Percentiles rank a stretch among this genome's conserved stretches.
Evolutionary conservation across 352 stramenopile genomes (phyloP).

Genomic region (Pythium angustatum): DNA sequence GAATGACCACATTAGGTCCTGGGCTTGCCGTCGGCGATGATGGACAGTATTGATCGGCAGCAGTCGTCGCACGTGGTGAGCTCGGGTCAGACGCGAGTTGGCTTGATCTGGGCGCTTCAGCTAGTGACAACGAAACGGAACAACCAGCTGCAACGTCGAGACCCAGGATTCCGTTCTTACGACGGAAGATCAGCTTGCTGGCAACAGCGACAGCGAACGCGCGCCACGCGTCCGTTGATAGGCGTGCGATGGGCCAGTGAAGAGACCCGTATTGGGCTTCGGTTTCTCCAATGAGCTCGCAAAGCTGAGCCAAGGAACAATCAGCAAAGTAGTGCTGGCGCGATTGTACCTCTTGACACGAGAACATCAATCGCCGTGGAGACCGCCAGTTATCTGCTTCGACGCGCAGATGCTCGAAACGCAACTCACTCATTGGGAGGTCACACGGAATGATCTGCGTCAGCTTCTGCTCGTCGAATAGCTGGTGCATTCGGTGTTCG

Average conservation of each 20-base stretch:
- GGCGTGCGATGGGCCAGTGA: conserved; percentile 4
- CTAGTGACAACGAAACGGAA: too few relatives aligned
- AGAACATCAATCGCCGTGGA: conserved; percentile 53
- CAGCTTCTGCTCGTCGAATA: conserved; percentile 17
- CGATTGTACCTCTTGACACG: conserved; percentile 48
- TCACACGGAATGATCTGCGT: conserved; percentile 6
- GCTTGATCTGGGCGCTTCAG: too few relatives aligned
- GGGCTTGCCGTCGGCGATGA: neutral
- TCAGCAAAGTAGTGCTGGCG: conserved; percentile 48
- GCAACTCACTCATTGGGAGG: conserved; percentile 15
- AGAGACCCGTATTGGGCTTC: neutral
- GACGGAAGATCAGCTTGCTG: conserved; percentile 3
- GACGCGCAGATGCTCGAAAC: conserved; percentile 40
- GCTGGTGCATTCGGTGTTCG: conserved; percentile 3
- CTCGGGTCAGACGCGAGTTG: too few relatives aligned
- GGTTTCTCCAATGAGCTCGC: neutral
- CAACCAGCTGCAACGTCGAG: conserved; percentile 8
- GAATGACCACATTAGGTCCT: too few relatives aligned
- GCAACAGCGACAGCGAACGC: conserved; percentile 10
- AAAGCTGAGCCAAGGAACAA: conserved; percentile 42
- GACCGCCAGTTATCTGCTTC: conserved; percentile 44
- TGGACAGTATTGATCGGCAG: neutral
- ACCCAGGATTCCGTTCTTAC: conserved; percentile 15
- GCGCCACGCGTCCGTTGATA: conserved; percentile 17
- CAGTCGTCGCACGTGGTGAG: neutral